Conservation (phyloP, 108 stramenopile species). For the Cyclostephanos invisitatus region DNA sequence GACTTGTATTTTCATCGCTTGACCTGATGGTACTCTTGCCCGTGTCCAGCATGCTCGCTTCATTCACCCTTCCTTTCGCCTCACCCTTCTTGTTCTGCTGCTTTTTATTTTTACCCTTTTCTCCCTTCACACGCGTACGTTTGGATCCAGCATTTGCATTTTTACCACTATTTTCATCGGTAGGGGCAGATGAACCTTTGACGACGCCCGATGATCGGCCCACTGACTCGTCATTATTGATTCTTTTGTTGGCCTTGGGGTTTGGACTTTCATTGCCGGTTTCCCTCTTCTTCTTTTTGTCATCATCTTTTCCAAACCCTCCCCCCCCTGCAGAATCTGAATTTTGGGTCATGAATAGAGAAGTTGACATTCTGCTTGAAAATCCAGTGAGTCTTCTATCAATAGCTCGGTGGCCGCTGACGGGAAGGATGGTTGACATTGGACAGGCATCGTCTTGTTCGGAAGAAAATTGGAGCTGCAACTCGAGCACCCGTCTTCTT, state of each 20-base stretch:
- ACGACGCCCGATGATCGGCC: conserved; percentile 4
- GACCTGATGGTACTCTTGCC: conserved; percentile 18
- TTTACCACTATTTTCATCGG: not conserved
- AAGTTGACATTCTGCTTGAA: not conserved
- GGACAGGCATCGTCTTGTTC: not conserved
- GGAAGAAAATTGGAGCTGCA: conserved; percentile 6
- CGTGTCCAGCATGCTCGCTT: conserved; percentile 5
- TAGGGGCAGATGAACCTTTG: conserved; percentile 16
- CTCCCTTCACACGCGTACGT: conserved; percentile 7
- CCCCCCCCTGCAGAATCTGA: not conserved
- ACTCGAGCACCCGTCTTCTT: not conserved
- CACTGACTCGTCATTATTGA: not conserved
- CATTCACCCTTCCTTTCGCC: not conserved
- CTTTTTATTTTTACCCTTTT: conserved; percentile 2
- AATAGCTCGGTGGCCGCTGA: not conserved
- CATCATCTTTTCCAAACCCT: conserved; percentile 4
- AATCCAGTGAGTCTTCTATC: not conserved
- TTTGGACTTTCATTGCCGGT: not conserved
- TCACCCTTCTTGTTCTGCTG: conserved; percentile 5
- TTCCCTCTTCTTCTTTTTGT: conserved; percentile 7
- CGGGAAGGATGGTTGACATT: not conserved
- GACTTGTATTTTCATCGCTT: conserved; percentile 36
- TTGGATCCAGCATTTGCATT: conserved; percentile 3
- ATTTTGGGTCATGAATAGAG: conserved; percentile 6
- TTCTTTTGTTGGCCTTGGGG: conserved; percentile 6